Evolutionary conservation across 805 yeast genomes (phyloP).

Genomic region (Wickerhamiella shivajii): DNA sequence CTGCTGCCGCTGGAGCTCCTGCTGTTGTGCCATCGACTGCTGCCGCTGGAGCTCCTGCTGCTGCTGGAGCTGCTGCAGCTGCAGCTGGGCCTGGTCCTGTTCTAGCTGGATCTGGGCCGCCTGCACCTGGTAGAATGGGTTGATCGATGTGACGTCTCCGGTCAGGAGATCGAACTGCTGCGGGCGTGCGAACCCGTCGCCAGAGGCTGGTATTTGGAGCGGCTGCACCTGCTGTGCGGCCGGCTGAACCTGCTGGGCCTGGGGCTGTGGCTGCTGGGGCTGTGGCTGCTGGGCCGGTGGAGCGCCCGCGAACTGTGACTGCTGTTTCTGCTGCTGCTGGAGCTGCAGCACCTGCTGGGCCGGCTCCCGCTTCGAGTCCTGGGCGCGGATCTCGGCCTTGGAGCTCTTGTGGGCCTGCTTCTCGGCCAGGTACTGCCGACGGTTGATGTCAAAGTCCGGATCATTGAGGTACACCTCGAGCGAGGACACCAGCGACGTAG

Average conservation of each 20-base stretch:
- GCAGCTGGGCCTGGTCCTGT: constrained; percentile 19
- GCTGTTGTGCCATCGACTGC: constrained; percentile 18
- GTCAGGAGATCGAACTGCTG: constrained; percentile 8
- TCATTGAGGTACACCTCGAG: constrained; percentile 82
- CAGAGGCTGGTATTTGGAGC: constrained; percentile 8
- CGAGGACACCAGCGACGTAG: constrained; percentile 76
- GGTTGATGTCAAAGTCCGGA: constrained; percentile 66
- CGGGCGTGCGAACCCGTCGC: constrained; percentile 9
- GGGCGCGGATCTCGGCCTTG: constrained; percentile 5
- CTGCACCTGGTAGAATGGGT: constrained; percentile 17
- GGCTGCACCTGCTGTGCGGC: constrained; percentile 1
- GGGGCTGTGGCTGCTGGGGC: constrained; percentile 10
- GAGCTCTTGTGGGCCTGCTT: constrained; percentile 29
- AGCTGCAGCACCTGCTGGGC: constrained; percentile 13
- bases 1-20: constrained; percentile 19
- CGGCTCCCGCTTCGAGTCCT: constrained; percentile 8
- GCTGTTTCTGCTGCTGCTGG: constrained; percentile 12
- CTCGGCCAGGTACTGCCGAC: constrained; percentile 63
- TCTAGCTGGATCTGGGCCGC: constrained; percentile 16
- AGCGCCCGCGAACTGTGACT: constrained; percentile 1
- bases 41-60: constrained; percentile 17
- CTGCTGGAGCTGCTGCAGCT: constrained; percentile 19
- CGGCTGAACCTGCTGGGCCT: constrained; percentile 1
- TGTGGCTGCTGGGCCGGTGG: constrained; percentile 9
- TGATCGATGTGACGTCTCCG: no score